Base-by-base conservation (phyloP, 306 rosid species). In the Quercus engelmannii region DNA sequence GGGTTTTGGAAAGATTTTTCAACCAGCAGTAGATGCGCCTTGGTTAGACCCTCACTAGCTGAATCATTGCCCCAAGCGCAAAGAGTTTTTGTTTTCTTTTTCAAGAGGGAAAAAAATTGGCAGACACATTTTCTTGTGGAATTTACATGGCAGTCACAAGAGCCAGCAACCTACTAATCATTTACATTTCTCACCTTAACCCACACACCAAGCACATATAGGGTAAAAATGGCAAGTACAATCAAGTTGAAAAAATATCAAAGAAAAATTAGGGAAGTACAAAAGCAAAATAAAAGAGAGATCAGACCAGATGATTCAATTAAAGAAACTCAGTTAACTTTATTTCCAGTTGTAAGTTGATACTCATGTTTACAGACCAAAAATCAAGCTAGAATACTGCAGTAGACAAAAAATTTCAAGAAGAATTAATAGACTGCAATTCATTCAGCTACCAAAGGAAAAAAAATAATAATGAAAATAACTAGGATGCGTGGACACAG, bases 181-280 rank as follows among this genome's bases (percentile, higher is more conserved):
- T 93, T 83, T 93, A 95, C 99, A 90, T 84, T 90, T 89, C 92
- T 92, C 91, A 87, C 91, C 89, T 87, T 88, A 87, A 83, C 86
- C 93, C 97, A 95, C 84, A 88, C 92, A 91, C 95, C 86, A 85
- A 77, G 82, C 88, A 85, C 87, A 84, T 80, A 80, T 78, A 84
- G 97, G 91, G 88, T 82, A 83, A 88, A 89, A 92, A 90, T 88
- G 89, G 87, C 88, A 82, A 83, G 70, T 70, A 82, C 79, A 93
- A 79, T 87, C 86, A 83, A 87, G 74, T 75, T 69, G 72, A 30
- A 55, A 5, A 61, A n/a, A 1, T 35, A 52, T 43, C 15, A 46
- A 12, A 46, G 54, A 10, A 46, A 46, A 46, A 61, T 31, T 61
- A 8, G 63, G 78, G 28, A 81, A 76, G 74, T 71, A 62, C 71